phyloP scores from a whole-genome alignment of 352 stramenopile species.

The Blastocystis sp. region DNA sequence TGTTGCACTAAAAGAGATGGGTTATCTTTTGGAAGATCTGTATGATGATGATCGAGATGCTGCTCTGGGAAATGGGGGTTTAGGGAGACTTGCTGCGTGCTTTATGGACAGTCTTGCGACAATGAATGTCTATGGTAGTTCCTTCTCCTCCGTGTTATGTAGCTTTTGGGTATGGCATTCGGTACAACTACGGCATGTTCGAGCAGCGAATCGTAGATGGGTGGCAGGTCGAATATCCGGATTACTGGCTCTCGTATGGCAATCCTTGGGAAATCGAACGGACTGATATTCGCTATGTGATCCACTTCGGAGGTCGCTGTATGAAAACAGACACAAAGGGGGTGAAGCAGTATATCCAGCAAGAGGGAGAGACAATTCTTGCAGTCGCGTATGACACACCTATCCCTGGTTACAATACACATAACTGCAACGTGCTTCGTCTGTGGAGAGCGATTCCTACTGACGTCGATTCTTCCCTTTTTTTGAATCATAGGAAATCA shows the following conservation, averaged over 20 bases:
- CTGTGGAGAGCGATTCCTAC: slow-evolving; percentile 62
- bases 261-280: slow-evolving; percentile 65
- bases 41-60: slow-evolving; percentile 63
- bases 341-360: slow-evolving; percentile 6
- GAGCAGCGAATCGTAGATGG: slow-evolving; percentile 60
- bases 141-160: neutral
- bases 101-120: slow-evolving; percentile 65
- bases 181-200: slow-evolving; percentile 66
- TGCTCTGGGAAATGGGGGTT: slow-evolving; percentile 64
- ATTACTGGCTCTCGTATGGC: slow-evolving; percentile 64
- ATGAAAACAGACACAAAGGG: neutral
- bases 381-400: slow-evolving; percentile 64
- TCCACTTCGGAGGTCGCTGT: slow-evolving; percentile 62
- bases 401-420: slow-evolving; percentile 64
- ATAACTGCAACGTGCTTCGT: slow-evolving; percentile 64
- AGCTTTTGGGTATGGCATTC: slow-evolving; percentile 64
- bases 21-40: slow-evolving; percentile 64
- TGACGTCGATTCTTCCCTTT: slow-evolving; percentile 5
- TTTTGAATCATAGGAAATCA: slow-evolving; percentile 14
- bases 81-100: slow-evolving; percentile 64
- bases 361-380: slow-evolving; percentile 19
- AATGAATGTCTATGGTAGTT: slow-evolving; percentile 63
- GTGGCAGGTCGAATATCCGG: slow-evolving; percentile 62
- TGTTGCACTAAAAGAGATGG: slow-evolving; percentile 64
- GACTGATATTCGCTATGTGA: slow-evolving; percentile 60